These are phyloP conservation scores for Escovopsis sp. DNA, from an alignment of 2,329 filamentous ascomycete genomes.

Conservation along the genomic window DNA sequence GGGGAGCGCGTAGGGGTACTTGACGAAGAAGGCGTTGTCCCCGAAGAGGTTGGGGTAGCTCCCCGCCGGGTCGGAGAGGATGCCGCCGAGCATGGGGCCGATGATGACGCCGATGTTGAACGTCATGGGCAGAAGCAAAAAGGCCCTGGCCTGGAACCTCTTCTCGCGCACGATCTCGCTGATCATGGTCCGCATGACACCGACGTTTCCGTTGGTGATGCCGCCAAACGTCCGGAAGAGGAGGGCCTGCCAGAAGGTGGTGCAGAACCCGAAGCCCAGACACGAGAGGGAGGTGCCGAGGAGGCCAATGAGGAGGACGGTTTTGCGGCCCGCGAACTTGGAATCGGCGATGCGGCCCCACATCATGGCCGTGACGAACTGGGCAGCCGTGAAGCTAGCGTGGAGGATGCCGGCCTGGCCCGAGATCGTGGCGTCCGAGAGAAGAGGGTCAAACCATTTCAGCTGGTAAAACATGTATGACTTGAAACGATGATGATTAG, in stretches of 20 bases:
- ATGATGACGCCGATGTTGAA: slow-evolving; percentile 61
- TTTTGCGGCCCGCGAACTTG: slow-evolving; percentile 55
- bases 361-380: slow-evolving; percentile 68
- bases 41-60: slow-evolving; percentile 42
- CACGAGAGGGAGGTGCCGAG: slow-evolving; percentile 40
- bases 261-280: slow-evolving; percentile 49
- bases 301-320: slow-evolving; percentile 63
- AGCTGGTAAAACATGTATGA: slow-evolving; percentile 83
- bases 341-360: slow-evolving; percentile 62
- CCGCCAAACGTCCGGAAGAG: slow-evolving; percentile 55
- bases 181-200: slow-evolving; percentile 66
- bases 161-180: slow-evolving; percentile 54
- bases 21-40: slow-evolving; percentile 27
- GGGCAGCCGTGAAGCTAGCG: slow-evolving; percentile 65
- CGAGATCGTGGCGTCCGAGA: slow-evolving; percentile 51
- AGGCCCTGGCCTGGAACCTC: slow-evolving; percentile 53
- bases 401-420: slow-evolving; percentile 64
- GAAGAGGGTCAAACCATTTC: slow-evolving; percentile 50
- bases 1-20: slow-evolving; percentile 39
- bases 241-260: slow-evolving; percentile 54
- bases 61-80: slow-evolving; percentile 48
- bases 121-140: slow-evolving; percentile 60
- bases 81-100: slow-evolving; percentile 55
- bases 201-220: slow-evolving; percentile 56
- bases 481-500: slow-evolving; percentile 18